Base-by-base conservation (phyloP, 768 basidiomycete genomes). In the Trametes sanguinea region DNA sequence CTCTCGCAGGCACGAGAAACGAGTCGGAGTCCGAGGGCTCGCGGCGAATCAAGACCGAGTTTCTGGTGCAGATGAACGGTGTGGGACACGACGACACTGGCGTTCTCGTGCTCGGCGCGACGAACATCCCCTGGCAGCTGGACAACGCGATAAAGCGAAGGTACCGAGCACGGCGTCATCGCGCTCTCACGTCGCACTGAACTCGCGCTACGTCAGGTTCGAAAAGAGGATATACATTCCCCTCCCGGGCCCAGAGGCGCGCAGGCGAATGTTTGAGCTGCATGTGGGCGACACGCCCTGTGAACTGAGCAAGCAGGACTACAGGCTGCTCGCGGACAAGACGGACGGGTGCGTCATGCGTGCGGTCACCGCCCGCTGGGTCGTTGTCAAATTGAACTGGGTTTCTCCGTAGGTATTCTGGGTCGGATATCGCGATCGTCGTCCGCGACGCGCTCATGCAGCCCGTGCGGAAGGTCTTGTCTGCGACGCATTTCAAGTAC, bases 181-280 rank as follows among this genome's bases (percentile, higher is more conserved):
- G 22, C 27, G 6, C 29, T 54, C 32, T 43, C 42, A 33, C 33
- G 30, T 14, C 17, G 17, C 22, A 14, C 44, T 50, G 9, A 51
- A 39, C 44, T 39, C 50, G 13, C 2, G 7, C 37, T 22, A 46
- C 29, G 54, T 51, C 30, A 94, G 92, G 63, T 98, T 98, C 65
- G 95, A 98, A 76, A 98, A 97, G 76, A 88, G 97, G 60, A 95
- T 99, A 80, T 94, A 98, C 74, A 99, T 99, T 61, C 97, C 97
- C 33, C 86, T 98, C 17, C 97, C 97, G 9, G 94, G 94, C 0
- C 82, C 90, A 3, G 95, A 96, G 54, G 97, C 96, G 11, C 84
- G 97, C 47, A 83, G 86, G 74, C 88, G 86, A 32, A 99, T 99
- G 94, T 99, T 99, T 72, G 92, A 98, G 77, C 85, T 99, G 46